phyloP scores from a whole-genome alignment of 192 early-diverging fungal genomes.

The Linnemannia hyalina region DNA sequence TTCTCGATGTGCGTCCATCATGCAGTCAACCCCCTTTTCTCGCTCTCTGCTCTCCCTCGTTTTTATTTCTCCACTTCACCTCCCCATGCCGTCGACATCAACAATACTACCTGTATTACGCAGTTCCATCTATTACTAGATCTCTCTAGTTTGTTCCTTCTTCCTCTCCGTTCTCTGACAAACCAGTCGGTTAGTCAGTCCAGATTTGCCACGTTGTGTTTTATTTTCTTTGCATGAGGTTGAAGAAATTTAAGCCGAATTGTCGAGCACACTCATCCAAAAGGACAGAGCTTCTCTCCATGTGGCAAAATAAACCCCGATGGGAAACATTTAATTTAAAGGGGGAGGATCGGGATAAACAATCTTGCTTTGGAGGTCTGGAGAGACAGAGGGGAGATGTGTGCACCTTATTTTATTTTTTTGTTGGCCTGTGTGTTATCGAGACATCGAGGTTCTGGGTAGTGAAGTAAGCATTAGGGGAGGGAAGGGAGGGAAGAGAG shows the following conservation, averaged over 20 bases:
- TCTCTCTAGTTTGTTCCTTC: no score
- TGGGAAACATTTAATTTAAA: no score
- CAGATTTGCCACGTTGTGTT: neutral
- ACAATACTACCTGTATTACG: no score
- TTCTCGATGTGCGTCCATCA: neutral
- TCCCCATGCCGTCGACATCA: neutral
- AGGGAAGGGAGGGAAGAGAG: neutral
- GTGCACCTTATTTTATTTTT: no score
- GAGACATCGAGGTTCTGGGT: neutral
- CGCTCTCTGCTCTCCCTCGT: neutral
- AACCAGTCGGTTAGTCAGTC: neutral
- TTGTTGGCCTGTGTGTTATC: constrained; percentile 6
- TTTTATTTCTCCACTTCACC: neutral
- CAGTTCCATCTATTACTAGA: no score
- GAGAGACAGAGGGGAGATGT: no score
- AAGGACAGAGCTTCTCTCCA: neutral
- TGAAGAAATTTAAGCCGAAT: neutral
- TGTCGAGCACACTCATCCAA: neutral
- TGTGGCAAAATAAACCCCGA: no score
- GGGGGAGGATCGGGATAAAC: no score
- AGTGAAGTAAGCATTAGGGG: neutral
- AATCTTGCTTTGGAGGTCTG: no score
- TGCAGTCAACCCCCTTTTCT: neutral
- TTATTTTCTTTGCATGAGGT: neutral
- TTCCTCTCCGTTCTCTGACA: neutral